Conservation (phyloP, 208 protist genomes). For the Wallacemonas rigidus region DNA sequence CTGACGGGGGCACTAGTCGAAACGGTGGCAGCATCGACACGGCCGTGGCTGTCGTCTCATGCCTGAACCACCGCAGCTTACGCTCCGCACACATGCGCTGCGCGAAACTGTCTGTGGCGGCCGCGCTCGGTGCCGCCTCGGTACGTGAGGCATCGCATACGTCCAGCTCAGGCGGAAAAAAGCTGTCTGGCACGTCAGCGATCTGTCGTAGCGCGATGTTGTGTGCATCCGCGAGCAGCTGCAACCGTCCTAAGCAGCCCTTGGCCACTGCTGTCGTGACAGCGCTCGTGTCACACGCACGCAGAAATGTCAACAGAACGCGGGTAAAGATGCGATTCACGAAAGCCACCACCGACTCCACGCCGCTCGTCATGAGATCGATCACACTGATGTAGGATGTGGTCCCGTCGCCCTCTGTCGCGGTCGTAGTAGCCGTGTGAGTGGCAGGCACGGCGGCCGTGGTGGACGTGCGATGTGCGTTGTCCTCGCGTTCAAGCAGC, state of each 20-base stretch:
- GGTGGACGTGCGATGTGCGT: not conserved
- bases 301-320: constrained; percentile 58
- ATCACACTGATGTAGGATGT: constrained; percentile 10
- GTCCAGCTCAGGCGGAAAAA: not conserved
- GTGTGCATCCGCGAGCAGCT: constrained; percentile 46
- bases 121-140: not conserved
- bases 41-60: not conserved
- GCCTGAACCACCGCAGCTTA: constrained; percentile 14
- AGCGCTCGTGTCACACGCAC: constrained; percentile 39
- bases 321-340: constrained; percentile 57
- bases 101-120: not conserved
- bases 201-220: constrained; percentile 38
- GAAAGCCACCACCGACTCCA: constrained; percentile 40
- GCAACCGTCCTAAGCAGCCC: constrained; percentile 46
- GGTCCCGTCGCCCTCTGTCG: not conserved
- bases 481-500: not conserved
- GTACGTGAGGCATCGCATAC: not conserved
- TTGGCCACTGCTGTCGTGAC: constrained; percentile 56
- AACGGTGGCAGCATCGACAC: not conserved
- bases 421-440: constrained; percentile 1
- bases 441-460: not conserved
- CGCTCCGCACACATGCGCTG: constrained; percentile 2
- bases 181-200: not conserved
- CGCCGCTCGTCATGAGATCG: constrained; percentile 39
- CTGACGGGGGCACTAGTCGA: not conserved